Base-by-base conservation (phyloP, 345 rosid species). In the Corymbia maculata region DNA sequence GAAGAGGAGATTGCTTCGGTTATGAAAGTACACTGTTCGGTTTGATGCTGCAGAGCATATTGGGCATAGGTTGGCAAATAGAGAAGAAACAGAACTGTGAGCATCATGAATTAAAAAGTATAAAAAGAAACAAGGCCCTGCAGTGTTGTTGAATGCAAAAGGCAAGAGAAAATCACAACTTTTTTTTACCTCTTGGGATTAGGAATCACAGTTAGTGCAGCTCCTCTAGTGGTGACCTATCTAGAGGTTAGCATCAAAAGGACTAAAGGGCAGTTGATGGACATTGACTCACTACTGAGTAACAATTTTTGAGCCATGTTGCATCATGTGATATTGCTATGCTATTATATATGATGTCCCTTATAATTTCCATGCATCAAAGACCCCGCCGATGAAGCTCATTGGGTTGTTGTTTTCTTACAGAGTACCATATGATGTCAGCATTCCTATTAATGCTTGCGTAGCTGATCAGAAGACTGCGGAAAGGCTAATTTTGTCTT, bases 1-100 rank as follows among this genome's bases (percentile, higher is more conserved):
- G 64, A 57, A 24, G 64, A 57, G 64, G 64, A 57, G n/a, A 57
- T 57, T 57, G 64, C n/a, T 57, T 57, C 64, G 22, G 2, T 57
- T 57, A 0, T 24, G n/a, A 2, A 59, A n/a, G n/a, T 36, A 59
- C 66, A 9, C 66, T 24, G 6, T 4, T 22, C 0, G 13, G 0
- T 59, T 24, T 59, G n/a, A 59, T 59, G 66, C 66, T 24, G 3
- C 66, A 57, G 64, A 57, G 64, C 64, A 24, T 51, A 51, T 47
- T 59, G 24, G 66, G 66, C 64, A 24, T 24, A 59, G 66, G 30
- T 24, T 59, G 30, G 7, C 30, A 24, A 59, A 59, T 24, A 59
- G 1, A 59, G 30, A 59, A 59, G 7, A 3, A 57, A 24, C 66
- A 57, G 66, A 57, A 57, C 9, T 24, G n/a, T 57, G 66, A 28